phyloP scores from a whole-genome alignment of 2,329 filamentous ascomycete species.

The Verticillium longisporum region DNA sequence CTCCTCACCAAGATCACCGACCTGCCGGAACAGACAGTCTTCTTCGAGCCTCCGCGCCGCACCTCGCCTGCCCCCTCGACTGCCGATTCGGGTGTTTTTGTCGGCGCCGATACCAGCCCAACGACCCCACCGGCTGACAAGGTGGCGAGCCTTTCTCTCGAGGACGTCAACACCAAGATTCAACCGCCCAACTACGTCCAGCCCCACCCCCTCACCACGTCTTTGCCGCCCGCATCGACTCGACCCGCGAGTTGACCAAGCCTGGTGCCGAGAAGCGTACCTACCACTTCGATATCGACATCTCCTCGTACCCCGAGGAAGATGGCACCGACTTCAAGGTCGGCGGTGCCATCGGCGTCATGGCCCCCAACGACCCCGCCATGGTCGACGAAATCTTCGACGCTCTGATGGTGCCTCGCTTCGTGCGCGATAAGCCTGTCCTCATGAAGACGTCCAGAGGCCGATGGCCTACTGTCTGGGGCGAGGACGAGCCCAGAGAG shows the following conservation, averaged over 20 bases:
- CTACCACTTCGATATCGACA: constrained; percentile 94
- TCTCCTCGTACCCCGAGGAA: constrained; percentile 88
- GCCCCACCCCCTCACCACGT: constrained; percentile 92
- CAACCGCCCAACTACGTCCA: constrained; percentile 88
- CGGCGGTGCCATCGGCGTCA: constrained; percentile 89
- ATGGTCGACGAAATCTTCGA: constrained; percentile 82
- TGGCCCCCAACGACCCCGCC: constrained; percentile 73
- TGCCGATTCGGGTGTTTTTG: constrained; percentile 40
- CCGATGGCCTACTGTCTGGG: constrained; percentile 97
- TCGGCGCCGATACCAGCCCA: constrained; percentile 30
- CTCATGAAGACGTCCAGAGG: constrained; percentile 72
- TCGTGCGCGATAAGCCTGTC: constrained; percentile 77
- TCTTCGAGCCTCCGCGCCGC: constrained; percentile 52
- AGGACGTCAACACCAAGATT: constrained; percentile 47
- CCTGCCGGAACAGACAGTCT: constrained; percentile 69
- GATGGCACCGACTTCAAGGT: constrained; percentile 89
- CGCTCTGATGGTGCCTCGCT: constrained; percentile 71
- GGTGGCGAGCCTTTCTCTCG: constrained; percentile 22
- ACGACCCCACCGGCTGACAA: constrained; percentile 16
- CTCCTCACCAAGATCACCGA: constrained; percentile 64
- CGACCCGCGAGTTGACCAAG: constrained; percentile 79
- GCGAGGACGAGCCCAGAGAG: constrained; percentile 76
- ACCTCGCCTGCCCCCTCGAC: constrained; percentile 31
- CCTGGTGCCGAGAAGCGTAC: constrained; percentile 91
- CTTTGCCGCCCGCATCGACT: constrained; percentile 80